Conservation (phyloP, 1,139 yeast genomes). For the Zhuliangozyma parablackwelliae region DNA sequence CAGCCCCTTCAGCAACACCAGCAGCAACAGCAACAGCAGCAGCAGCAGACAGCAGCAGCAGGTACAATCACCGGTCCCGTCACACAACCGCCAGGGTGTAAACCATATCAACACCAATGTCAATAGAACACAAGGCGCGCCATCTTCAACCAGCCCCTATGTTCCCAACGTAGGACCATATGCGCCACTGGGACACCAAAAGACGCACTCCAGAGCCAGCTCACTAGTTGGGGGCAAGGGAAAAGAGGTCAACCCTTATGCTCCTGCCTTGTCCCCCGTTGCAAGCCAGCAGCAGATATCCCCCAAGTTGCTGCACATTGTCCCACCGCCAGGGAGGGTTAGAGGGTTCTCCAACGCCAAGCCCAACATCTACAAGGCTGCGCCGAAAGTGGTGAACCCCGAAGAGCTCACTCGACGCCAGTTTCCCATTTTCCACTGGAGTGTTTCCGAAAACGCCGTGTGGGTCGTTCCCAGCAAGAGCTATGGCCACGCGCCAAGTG, state of each 20-base stretch:
- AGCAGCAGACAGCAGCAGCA: neutral
- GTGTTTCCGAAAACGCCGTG: constrained; percentile 34
- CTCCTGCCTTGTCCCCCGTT: constrained; percentile 30
- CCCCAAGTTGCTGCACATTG: constrained; percentile 2
- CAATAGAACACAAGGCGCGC: constrained; percentile 11
- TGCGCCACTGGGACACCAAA: constrained; percentile 36
- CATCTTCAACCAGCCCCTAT: constrained; percentile 30
- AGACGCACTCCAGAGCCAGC: constrained; percentile 40
- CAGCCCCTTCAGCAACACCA: constrained; percentile 4
- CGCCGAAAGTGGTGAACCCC: constrained; percentile 30
- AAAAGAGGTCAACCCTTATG: constrained; percentile 43
- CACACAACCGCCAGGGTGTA: constrained; percentile 4
- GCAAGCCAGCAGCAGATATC: constrained; percentile 7
- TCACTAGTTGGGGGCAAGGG: constrained; percentile 42
- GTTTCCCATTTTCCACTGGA: constrained; percentile 78
- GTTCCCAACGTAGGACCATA: constrained; percentile 47
- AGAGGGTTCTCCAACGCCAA: constrained; percentile 28
- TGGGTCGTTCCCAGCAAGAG: constrained; percentile 23
- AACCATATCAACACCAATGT: constrained; percentile 18
- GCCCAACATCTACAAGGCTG: constrained; percentile 21
- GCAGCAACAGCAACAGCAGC: constrained; percentile 1
- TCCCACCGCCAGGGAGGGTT: constrained; percentile 15
- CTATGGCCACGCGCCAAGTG: constrained; percentile 10
- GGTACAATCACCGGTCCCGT: constrained; percentile 5
- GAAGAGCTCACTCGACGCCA: constrained; percentile 48